Conservation (phyloP, 225 moss, liverwort and hornwort genomes). For the Antitrichia curtipendula region DNA sequence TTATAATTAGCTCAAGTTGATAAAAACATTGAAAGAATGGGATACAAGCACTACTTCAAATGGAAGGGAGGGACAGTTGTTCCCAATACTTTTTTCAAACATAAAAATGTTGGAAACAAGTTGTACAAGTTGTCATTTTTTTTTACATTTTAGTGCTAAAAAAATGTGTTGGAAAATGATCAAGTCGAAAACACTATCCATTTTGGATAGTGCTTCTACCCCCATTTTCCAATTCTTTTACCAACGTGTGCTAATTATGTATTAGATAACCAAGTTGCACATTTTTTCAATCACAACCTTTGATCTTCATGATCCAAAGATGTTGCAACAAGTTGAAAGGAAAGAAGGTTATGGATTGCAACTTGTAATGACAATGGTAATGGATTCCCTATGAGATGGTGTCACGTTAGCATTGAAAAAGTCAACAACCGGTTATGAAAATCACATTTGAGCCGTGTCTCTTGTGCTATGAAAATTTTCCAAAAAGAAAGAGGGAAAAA, state of each 20-base stretch:
- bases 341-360: too few relatives aligned
- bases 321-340: too few relatives aligned
- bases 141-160: background rate
- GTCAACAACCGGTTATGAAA: too few relatives aligned
- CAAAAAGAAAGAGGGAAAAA: background rate
- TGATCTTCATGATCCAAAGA: too few relatives aligned
- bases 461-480: background rate
- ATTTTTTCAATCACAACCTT: too few relatives aligned
- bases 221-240: too few relatives aligned
- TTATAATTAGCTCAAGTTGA: background rate
- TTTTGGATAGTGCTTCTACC: background rate
- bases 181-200: too few relatives aligned
- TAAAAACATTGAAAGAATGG: background rate
- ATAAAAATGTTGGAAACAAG: fast-evolving
- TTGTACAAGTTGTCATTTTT: background rate
- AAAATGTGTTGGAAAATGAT: background rate
- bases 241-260: background rate
- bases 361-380: too few relatives aligned
- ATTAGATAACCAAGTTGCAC: too few relatives aligned
- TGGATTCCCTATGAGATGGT: too few relatives aligned
- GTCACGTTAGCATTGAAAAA: too few relatives aligned
- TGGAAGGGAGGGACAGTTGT: background rate
- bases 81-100: fast-evolving
- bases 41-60: background rate
- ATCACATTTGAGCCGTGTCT: too few relatives aligned